Evolutionary conservation across 2,329 filamentous ascomycete species (phyloP).

Genomic region (Colletotrichum gloeosporioides): DNA sequence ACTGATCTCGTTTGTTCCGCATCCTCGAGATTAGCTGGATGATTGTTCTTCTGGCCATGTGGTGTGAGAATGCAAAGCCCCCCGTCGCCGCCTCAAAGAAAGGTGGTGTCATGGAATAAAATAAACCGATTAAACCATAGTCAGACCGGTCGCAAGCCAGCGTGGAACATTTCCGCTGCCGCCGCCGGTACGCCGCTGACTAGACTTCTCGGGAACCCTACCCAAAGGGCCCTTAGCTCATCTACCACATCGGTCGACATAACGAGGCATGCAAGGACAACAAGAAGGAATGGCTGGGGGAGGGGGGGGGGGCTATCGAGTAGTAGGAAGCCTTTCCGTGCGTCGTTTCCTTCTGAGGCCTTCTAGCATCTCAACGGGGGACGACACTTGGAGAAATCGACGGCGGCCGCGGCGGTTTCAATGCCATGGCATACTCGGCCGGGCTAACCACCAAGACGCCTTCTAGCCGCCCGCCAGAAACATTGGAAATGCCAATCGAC

Average conservation of each 20-base stretch:
- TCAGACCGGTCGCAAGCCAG: not conserved
- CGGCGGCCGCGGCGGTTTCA: not conserved
- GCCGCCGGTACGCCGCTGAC: not conserved
- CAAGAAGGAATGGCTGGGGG: not conserved
- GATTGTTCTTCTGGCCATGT: not conserved
- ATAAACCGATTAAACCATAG: not conserved
- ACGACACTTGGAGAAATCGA: not conserved
- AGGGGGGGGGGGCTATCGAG: not conserved
- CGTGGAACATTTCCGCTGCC: not conserved
- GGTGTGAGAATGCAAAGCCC: not conserved
- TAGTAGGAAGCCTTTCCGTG: not conserved
- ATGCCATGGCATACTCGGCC: not conserved
- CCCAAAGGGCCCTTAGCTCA: not conserved
- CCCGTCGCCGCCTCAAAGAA: not conserved
- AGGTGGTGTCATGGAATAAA: not conserved
- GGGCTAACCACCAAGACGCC: not conserved
- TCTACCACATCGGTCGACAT: not conserved
- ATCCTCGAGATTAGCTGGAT: not conserved
- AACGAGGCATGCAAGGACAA: not conserved
- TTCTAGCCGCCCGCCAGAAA: conserved; percentile 7
- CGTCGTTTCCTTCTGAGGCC: not conserved
- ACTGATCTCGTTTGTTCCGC: not conserved
- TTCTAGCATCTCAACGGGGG: not conserved
- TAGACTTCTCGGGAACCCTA: not conserved
- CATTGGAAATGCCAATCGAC: not conserved